Conservation (phyloP, 306 rosid species). For the Trichosanthes truncata region DNA sequence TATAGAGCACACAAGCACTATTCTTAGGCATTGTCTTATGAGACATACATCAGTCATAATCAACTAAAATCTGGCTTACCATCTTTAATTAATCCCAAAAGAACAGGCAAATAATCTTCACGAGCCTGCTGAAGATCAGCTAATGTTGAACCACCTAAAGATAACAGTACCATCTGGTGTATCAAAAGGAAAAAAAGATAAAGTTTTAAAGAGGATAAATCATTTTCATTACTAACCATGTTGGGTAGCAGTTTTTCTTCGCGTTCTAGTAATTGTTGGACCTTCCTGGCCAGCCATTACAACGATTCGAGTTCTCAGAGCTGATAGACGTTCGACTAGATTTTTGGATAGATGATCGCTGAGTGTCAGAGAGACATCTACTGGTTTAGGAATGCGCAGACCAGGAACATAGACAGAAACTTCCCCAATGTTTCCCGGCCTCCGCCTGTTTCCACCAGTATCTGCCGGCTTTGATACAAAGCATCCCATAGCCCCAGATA, state of each 20-base stretch:
- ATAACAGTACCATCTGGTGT: conserved; percentile 21
- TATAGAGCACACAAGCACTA: conserved; percentile 20
- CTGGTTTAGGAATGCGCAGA: conserved; percentile 84
- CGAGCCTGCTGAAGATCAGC: conserved; percentile 87
- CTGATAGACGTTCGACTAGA: conserved; percentile 68
- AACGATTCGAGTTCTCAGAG: conserved; percentile 83
- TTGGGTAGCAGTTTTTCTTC: conserved; percentile 70
- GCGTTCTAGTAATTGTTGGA: conserved; percentile 85
- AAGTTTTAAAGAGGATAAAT: conserved; percentile 6
- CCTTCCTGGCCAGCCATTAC: conserved; percentile 96
- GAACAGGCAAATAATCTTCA: conserved; percentile 87
- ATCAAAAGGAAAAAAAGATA: conserved; percentile 21
- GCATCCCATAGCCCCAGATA: conserved; percentile 71
- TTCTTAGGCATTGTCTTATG: conserved; percentile 15
- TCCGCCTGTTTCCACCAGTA: conserved; percentile 69
- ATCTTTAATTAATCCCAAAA: conserved; percentile 87
- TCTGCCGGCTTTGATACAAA: conserved; percentile 62
- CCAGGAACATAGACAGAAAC: conserved; percentile 95
- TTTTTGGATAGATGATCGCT: conserved; percentile 75
- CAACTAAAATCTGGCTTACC: conserved; percentile 36
- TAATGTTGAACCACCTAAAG: conserved; percentile 81
- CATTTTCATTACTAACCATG: conserved; percentile 53
- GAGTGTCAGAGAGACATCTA: conserved; percentile 65
- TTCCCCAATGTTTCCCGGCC: conserved; percentile 89
- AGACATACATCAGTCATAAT: conserved; percentile 12